A percentile compares a stretch with the other conserved stretches of the same genome.
Conservation (phyloP, 768 basidiomycete genomes). For the Lactarius psammicola region DNA sequence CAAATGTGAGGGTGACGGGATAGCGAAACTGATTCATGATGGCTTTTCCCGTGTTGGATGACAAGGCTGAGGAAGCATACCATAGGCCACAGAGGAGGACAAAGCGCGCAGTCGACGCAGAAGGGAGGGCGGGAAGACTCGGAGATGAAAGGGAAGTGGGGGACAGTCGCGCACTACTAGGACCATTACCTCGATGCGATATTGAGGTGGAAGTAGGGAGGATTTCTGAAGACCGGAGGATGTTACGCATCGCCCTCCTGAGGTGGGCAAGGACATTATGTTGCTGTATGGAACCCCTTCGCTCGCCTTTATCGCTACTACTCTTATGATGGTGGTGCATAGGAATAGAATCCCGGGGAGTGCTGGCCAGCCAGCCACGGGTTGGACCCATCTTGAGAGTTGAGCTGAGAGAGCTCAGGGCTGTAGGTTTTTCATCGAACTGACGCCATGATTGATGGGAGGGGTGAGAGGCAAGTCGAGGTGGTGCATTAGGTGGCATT, state of each 20-base stretch:
- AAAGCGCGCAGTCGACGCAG: constrained; percentile 50
- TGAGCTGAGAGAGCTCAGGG: constrained; percentile 25
- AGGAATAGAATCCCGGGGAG: background rate
- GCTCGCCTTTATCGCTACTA: background rate
- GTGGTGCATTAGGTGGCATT: constrained; percentile 20
- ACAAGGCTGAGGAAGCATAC: constrained; percentile 91
- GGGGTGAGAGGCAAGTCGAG: constrained; percentile 17
- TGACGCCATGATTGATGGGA: constrained; percentile 24
- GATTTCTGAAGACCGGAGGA: constrained; percentile 16
- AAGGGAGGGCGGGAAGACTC: constrained; percentile 27
- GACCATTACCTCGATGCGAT: constrained; percentile 9
- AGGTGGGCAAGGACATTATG: constrained; percentile 3
- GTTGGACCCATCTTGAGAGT: constrained; percentile 23
- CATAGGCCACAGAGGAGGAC: constrained; percentile 82
- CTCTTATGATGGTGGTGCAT: constrained; percentile 11
- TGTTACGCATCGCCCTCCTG: constrained; percentile 16
- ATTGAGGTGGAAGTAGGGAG: constrained; percentile 19
- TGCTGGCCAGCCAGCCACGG: constrained; percentile 26
- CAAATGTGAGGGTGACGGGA: constrained; percentile 94
- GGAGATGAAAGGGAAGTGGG: constrained; percentile 8
- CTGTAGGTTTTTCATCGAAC: constrained; percentile 22
- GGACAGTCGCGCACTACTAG: background rate
- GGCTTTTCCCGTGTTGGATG: constrained; percentile 94
- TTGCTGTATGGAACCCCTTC: constrained; percentile 5
- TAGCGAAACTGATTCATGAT: constrained; percentile 92